Percentiles rank a stretch among this genome's conserved stretches.
Evolutionary conservation across 768 basidiomycete genomes (phyloP).

Genomic region (Lactarius hengduanensis): DNA sequence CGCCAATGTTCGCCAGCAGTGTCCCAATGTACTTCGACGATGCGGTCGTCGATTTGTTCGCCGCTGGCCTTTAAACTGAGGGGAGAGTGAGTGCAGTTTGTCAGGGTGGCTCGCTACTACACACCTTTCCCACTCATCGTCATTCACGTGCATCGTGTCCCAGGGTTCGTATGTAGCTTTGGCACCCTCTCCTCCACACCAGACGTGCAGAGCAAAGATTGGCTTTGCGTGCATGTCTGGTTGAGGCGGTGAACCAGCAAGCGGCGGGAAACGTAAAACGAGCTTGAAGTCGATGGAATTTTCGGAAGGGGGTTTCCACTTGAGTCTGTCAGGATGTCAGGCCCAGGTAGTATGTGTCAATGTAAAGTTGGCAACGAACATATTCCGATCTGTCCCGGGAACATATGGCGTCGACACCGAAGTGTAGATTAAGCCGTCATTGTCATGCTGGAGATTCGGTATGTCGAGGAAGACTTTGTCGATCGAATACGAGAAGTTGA

Average conservation of each 20-base stretch:
- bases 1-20: slow-evolving; percentile 63
- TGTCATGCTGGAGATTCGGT: slow-evolving; percentile 83
- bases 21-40: slow-evolving; percentile 96
- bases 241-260: slow-evolving; percentile 45
- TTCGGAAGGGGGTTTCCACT: slow-evolving; percentile 98
- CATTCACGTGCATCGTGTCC: slow-evolving; percentile 81
- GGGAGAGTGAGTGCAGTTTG: not conserved
- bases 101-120: slow-evolving; percentile 33
- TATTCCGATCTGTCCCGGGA: slow-evolving; percentile 78
- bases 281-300: slow-evolving; percentile 99
- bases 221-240: slow-evolving; percentile 88
- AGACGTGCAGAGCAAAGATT: slow-evolving; percentile 77
- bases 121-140: slow-evolving; percentile 92
- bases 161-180: slow-evolving; percentile 71
- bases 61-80: slow-evolving; percentile 77
- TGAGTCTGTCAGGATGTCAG: slow-evolving; percentile 57
- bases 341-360: not conserved
- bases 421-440: slow-evolving; percentile 96
- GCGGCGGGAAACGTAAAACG: slow-evolving; percentile 86
- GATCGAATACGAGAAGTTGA: slow-evolving; percentile 83
- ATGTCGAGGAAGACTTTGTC: slow-evolving; percentile 88
- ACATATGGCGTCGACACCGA: slow-evolving; percentile 81
- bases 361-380: slow-evolving; percentile 47
- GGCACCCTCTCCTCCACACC: slow-evolving; percentile 66
- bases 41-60: slow-evolving; percentile 89